Base-by-base conservation (phyloP, 164 flowering plant species). In the Saururus chinensis region DNA sequence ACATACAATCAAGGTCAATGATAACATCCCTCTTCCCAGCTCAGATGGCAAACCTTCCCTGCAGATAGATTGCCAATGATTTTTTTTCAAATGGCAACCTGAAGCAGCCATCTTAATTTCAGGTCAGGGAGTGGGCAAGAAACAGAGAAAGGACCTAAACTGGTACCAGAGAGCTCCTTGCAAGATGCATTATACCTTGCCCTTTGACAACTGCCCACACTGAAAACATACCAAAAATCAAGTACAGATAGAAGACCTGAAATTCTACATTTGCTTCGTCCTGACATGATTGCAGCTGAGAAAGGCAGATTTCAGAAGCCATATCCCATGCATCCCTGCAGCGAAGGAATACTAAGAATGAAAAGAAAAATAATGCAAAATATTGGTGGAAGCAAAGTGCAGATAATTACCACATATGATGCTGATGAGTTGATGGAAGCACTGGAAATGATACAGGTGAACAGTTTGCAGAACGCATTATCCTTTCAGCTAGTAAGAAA, bases 311-410 rank as follows among this genome's bases (percentile, higher is more conserved):
- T 77, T 92, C 98, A 70, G 98, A 96, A 79, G 98, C 98, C 98
- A 89, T 93, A 71, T 93, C 98, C 98, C 98, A 93, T 35, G 98
- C 98, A 85, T 93, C 92, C 98, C 98, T 93, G 75, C 24, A 67
- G 35, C 22, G 16, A 51, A 51, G 10, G 21, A n/a, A 1, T 35
- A 45, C 54, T 37, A 24, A 70, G 24, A 48, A 52, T 42, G 62
- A 56, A 65, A 22, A 60, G 26, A 16, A 65, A 23, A 59, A 14
- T 19, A 60, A 49, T 22, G 63, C 11, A 23, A 13, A 64, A 40
- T 4, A 56, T 51, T 35, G 49, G 10, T 19, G 42, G 9, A 62
- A 25, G 12, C 63, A 55, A 11, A 51, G 45, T 24, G 17, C 53
- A 54, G 40, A 53, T 42, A 61, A 48, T 48, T 85, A 93, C 99